A percentile compares a stretch with the other conserved stretches of the same genome.
These are phyloP conservation scores for Hygrocybe coccinea DNA, from an alignment of 768 basidiomycete genomes.

Conservation along the genomic window DNA sequence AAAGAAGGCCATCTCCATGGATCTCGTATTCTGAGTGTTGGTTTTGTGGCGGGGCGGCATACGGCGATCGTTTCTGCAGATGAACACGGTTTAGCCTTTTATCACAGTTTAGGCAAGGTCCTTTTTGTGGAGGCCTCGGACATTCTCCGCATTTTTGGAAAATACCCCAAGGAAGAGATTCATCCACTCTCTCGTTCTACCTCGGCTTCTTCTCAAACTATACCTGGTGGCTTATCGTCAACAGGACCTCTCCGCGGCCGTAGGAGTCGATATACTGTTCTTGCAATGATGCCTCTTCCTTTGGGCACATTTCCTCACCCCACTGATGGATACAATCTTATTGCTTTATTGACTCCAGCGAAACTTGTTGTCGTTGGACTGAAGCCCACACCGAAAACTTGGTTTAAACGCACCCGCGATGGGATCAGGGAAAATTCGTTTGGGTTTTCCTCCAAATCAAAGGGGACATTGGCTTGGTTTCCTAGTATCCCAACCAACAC, in stretches of 20 bases:
- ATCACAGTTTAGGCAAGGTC: constrained; percentile 89
- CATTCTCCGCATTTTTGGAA: constrained; percentile 87
- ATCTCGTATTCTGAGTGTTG: constrained; percentile 73
- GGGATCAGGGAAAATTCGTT: constrained; percentile 40
- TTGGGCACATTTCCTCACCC: constrained; percentile 68
- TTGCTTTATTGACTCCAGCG: constrained; percentile 81
- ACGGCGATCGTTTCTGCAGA: constrained; percentile 91
- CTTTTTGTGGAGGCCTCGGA: constrained; percentile 94
- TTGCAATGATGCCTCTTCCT: constrained; percentile 79
- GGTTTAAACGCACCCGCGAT: constrained; percentile 71
- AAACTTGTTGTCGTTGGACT: constrained; percentile 92
- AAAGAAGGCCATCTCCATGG: constrained; percentile 83
- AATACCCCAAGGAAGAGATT: constrained; percentile 61
- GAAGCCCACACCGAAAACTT: constrained; percentile 87
- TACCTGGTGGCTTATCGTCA: constrained; percentile 13
- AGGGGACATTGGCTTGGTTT: constrained; percentile 77
- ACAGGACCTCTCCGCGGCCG: constrained; percentile 39
- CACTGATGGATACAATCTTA: constrained; percentile 73
- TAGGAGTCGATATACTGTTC: constrained; percentile 58
- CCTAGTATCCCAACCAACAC: constrained; percentile 47
- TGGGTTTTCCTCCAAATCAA: constrained; percentile 44
- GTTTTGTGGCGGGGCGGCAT: constrained; percentile 86
- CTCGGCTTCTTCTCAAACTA: constrained; percentile 10
- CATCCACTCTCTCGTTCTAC: constrained; percentile 10
- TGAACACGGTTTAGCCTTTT: constrained; percentile 88